Conservation (phyloP, 768 basidiomycete genomes). For the Pulveroboletus sp. region DNA sequence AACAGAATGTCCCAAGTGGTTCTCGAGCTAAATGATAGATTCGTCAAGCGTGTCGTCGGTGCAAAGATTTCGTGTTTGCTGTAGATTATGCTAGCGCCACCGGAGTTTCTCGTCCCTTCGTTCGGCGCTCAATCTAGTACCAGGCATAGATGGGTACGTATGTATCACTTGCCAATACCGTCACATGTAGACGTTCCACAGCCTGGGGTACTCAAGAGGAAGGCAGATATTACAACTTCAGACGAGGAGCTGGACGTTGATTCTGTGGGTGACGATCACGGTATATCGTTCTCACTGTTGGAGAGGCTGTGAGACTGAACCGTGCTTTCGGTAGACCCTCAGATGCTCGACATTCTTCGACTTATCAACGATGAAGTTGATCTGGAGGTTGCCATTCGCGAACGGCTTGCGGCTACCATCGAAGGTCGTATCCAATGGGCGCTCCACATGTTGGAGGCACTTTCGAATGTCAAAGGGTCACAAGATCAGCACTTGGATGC, state of each 20-base stretch:
- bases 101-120: not conserved
- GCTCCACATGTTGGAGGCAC: constrained; percentile 34
- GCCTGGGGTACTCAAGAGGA: constrained; percentile 8
- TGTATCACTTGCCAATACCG: constrained; percentile 18
- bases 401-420: constrained; percentile 38
- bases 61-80: too few relatives aligned
- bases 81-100: too few relatives aligned
- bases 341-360: constrained; percentile 10
- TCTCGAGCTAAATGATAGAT: not conserved
- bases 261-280: constrained; percentile 9
- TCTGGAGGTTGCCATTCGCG: constrained; percentile 40
- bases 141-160: constrained; percentile 21
- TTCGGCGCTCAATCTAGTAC: not conserved
- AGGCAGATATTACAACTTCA: constrained; percentile 3
- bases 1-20: not conserved
- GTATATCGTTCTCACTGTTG: constrained; percentile 10
- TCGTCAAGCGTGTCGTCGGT: not conserved
- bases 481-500: constrained; percentile 17
- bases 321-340: constrained; percentile 9
- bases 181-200: constrained; percentile 13
- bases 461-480: constrained; percentile 19
- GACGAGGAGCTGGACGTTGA: constrained; percentile 11
- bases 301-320: not conserved
- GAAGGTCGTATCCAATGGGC: constrained; percentile 46
- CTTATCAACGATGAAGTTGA: constrained; percentile 36